Percentiles rank a stretch among this genome's conserved stretches.
Evolutionary conservation across 345 rosid species (phyloP).

Genomic region (Leavenworthia alabamica): DNA sequence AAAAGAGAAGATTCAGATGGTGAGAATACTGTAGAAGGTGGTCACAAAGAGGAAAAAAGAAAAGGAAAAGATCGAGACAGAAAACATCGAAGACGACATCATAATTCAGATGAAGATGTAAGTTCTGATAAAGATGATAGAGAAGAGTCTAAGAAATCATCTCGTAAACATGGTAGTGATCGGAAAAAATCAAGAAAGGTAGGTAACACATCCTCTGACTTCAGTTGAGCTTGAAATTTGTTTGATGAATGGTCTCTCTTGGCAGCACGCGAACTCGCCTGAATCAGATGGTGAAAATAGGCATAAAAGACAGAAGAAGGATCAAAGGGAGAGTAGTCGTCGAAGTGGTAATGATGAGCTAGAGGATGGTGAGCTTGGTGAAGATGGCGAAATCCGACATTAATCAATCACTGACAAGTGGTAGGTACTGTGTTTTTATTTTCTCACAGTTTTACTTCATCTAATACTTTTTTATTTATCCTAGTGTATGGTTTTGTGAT

Average conservation of each 20-base stretch:
- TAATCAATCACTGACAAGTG: conserved; percentile 8
- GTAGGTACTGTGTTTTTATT: not conserved
- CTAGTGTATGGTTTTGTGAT: not conserved
- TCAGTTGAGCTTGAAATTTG: not conserved
- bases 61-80: conserved; percentile 76
- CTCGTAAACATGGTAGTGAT: conserved; percentile 72
- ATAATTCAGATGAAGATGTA: conserved; percentile 57
- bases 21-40: conserved; percentile 55
- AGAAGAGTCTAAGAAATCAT: conserved; percentile 67
- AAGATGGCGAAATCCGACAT: conserved; percentile 76
- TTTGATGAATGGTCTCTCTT: not conserved
- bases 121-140: conserved; percentile 81
- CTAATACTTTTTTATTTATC: not conserved
- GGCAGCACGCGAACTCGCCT: conserved; percentile 72
- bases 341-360: conserved; percentile 70
- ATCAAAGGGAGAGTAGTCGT: conserved; percentile 60
- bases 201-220: conserved; percentile 35
- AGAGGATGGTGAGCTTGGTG: conserved; percentile 95
- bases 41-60: conserved; percentile 70
- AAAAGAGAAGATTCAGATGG: conserved; percentile 81
- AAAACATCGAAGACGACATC: conserved; percentile 68
- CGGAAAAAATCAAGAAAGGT: conserved; percentile 93
- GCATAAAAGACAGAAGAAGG: conserved; percentile 73
- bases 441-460: not conserved
- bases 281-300: conserved; percentile 75